Conservation (phyloP, 2,329 filamentous ascomycete species). For the Boeremia lycopersici region DNA sequence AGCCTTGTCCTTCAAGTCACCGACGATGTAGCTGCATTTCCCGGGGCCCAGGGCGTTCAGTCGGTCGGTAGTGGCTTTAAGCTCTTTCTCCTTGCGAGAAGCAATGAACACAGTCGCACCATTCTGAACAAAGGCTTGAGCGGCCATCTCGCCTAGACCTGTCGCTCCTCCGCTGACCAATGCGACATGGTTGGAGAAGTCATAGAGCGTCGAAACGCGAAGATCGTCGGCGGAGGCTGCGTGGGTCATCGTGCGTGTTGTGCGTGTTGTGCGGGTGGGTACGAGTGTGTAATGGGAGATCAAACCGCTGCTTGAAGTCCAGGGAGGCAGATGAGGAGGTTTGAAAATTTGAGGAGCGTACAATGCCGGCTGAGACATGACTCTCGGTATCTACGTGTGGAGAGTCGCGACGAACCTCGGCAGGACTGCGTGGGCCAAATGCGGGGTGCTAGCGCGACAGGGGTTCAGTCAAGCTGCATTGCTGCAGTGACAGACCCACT, state of each 20-base stretch:
- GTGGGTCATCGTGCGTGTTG: constrained; percentile 33
- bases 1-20: constrained; percentile 59
- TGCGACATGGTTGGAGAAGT: constrained; percentile 49
- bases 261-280: background rate
- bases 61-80: constrained; percentile 53
- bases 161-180: constrained; percentile 60
- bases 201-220: constrained; percentile 41
- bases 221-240: constrained; percentile 42
- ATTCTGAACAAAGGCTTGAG: constrained; percentile 59
- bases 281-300: background rate
- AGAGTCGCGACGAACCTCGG: constrained; percentile 12
- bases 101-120: constrained; percentile 61
- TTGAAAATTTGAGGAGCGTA: background rate
- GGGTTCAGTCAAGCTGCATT: background rate
- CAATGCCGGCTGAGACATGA: constrained; percentile 1
- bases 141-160: constrained; percentile 61
- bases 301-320: background rate
- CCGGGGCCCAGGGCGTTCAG: constrained; percentile 60
- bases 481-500: background rate
- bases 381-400: constrained; percentile 5
- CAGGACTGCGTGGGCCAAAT: constrained; percentile 6
- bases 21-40: constrained; percentile 57
- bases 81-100: constrained; percentile 58
- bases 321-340: background rate
- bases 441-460: constrained; percentile 16